A percentile compares a stretch with the other conserved stretches of the same genome.
Evolutionary conservation across 31 red algal genomes (phyloP).

Genomic region (Porphyra umbilicalis): DNA sequence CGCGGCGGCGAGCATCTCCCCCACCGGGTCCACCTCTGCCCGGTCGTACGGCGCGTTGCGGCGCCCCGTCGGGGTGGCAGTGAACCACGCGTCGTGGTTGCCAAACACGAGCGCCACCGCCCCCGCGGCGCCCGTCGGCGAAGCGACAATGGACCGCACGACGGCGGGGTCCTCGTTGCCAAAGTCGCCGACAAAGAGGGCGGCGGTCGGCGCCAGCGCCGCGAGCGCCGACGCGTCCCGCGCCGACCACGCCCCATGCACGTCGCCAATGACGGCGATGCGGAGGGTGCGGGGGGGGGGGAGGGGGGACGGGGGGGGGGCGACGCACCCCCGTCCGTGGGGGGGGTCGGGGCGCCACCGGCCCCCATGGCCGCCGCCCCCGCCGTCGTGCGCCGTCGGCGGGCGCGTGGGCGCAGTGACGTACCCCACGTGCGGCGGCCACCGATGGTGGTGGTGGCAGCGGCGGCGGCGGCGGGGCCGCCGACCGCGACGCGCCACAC

Average conservation of each 20-base stretch:
- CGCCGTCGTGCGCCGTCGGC: no score
- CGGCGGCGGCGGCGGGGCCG: not conserved
- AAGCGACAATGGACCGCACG: conserved; percentile 25
- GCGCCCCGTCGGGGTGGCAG: conserved; percentile 29
- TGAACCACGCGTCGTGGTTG: conserved; percentile 83
- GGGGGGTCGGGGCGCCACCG: not conserved
- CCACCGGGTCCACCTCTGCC: conserved; percentile 24
- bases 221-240: conserved; percentile 32
- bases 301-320: conserved; percentile 5
- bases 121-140: conserved; percentile 10
- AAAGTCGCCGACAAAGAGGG: conserved; percentile 77
- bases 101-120: conserved; percentile 53
- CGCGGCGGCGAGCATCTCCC: conserved; percentile 38
- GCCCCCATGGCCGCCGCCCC: no score
- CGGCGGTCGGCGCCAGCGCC: conserved; percentile 38
- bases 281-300: conserved; percentile 6
- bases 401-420: no score
- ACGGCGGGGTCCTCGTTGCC: conserved; percentile 64
- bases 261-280: conserved; percentile 71
- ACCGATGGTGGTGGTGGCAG: no score
- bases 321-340: not conserved
- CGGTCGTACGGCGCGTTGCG: conserved; percentile 24
- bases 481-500: not conserved
- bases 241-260: conserved; percentile 57
- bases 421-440: no score